Base-by-base conservation (phyloP, 345 rosid genomes). In the Clausena lansium region DNA sequence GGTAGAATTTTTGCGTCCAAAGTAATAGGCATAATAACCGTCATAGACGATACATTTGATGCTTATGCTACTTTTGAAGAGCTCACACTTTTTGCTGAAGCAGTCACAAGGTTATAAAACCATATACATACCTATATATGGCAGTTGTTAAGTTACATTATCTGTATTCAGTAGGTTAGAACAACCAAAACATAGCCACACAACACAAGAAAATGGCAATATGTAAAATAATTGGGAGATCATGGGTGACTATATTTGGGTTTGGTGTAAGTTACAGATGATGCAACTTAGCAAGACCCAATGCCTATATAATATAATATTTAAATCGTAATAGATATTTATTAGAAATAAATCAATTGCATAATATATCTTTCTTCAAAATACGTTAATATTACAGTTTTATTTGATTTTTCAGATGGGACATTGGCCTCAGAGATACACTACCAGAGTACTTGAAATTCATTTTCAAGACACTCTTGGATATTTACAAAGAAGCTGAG, bases 401-500 rank as follows among this genome's bases (percentile, higher is more conserved):
- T 24, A n/a, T 9, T 59, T 59, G 10, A 27, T 4, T 24, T 59
- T 59, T 25, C 14, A 59, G 63, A 24, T 59, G 63, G 63, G 63
- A 59, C 30, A 5, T 9, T 59, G 63, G 15, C 4, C 14, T 4
- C 4, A 8, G 3, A 59, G 30, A 59, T 59, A 59, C 7, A 22
- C 27, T 57, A 4, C 60, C 60, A 22, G 60, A 57, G 6, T 57
- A 57, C 32, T 58, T 72, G 66, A 28, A 38, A 87, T 41, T 41
- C 9, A 10, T 41, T 41, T 41, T 41, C 47, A 41, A 41, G 47
- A 3, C 47, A 41, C 47, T 10, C 4, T 41, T 9, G 10, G 47
- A 41, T 41, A 41, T 11, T 11, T 41, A 35, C 3, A 41, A 14
- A 10, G 50, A 41, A 41, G 50, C 50, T 41, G 50, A 41, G 50